These are phyloP conservation scores for Scalesia atractyloides DNA, from an alignment of 129 eudicot genomes.

Conservation along the genomic window DNA sequence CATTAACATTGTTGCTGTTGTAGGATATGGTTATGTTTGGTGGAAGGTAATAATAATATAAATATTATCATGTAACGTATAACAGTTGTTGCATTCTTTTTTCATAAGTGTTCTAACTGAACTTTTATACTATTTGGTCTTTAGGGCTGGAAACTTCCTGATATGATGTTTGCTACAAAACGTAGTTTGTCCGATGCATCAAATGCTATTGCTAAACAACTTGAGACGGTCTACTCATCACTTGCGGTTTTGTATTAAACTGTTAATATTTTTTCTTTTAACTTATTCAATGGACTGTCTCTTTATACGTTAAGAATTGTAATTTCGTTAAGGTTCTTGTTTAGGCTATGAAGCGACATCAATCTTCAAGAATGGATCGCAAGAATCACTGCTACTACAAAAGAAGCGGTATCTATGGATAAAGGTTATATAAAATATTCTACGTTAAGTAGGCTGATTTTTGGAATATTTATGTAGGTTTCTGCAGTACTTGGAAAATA, in stretches of 20 bases:
- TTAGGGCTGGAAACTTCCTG: too few relatives aligned
- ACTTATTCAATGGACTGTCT: neutral
- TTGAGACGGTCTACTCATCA: too few relatives aligned
- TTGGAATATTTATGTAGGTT: conserved; percentile 45
- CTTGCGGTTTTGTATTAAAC: neutral
- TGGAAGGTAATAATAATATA: conserved; percentile 74
- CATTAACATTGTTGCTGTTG: conserved; percentile 55
- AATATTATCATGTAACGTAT: neutral
- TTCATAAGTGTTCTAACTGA: neutral
- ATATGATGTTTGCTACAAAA: too few relatives aligned
- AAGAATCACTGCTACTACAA: conserved; percentile 55
- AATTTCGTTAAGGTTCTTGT: conserved; percentile 9
- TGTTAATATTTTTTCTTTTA: neutral
- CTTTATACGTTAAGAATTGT: neutral
- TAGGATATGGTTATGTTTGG: conserved; percentile 90
- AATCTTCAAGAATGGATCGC: conserved; percentile 74
- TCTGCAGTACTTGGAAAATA: conserved; percentile 51
- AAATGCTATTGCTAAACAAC: too few relatives aligned
- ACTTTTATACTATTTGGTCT: neutral
- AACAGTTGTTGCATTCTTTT: neutral
- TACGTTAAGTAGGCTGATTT: neutral
- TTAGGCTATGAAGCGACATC: conserved; percentile 65
- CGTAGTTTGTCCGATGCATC: too few relatives aligned
- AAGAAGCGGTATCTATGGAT: conserved; percentile 58
- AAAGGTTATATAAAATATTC: neutral